Evolutionary conservation across 2,329 filamentous ascomycete species (phyloP).

Genomic region (Pseudogymnoascus sp.): DNA sequence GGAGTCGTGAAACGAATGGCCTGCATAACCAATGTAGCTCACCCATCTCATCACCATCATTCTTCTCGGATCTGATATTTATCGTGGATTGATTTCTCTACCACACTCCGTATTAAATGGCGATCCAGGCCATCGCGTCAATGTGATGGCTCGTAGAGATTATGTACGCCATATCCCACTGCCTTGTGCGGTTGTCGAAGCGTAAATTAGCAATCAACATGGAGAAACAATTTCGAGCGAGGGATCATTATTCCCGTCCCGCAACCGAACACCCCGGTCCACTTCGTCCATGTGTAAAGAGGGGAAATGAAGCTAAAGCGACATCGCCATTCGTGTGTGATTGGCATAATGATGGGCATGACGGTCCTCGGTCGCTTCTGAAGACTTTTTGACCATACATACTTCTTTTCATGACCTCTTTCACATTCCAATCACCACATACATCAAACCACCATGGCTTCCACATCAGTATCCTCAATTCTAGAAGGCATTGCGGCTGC

Average conservation of each 20-base stretch:
- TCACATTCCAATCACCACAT: neutral
- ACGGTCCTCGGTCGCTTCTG: neutral
- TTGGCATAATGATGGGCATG: neutral
- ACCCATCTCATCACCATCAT: neutral
- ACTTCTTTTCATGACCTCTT: neutral
- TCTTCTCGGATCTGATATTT: neutral
- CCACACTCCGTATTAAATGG: neutral
- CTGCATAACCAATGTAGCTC: neutral
- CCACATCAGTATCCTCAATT: neutral
- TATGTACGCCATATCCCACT: neutral
- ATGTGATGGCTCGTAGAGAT: neutral
- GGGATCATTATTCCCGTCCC: neutral
- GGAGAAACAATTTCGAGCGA: neutral
- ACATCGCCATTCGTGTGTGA: neutral
- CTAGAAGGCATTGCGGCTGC: constrained; percentile 17
- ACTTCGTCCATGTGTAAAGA: neutral
- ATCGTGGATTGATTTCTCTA: neutral
- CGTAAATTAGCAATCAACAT: neutral
- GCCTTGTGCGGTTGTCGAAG: neutral
- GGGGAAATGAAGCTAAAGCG: neutral
- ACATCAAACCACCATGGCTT: neutral
- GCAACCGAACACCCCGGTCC: neutral
- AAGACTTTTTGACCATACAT: neutral
- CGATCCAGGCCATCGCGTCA: neutral
- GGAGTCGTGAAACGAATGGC: neutral